These are phyloP conservation scores for Acephala macrosclerotiorum DNA, from an alignment of 2,329 filamentous ascomycete genomes.

Conservation along the genomic window DNA sequence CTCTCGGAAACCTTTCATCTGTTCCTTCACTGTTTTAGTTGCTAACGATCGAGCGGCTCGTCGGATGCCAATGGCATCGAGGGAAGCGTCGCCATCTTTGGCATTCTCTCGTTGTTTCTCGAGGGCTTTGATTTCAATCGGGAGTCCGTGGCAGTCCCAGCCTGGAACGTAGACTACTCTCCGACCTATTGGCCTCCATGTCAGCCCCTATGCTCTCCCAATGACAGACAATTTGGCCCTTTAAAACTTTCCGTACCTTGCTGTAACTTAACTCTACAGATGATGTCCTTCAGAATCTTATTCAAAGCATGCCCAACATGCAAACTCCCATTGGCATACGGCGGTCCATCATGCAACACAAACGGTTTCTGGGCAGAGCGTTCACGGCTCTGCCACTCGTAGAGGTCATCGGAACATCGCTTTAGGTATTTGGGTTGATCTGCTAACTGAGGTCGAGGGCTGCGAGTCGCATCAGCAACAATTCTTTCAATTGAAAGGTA, in stretches of 20 bases:
- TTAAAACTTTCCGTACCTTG: conserved; percentile 54
- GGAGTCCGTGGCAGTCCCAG: conserved; percentile 97
- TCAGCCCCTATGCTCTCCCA: background rate
- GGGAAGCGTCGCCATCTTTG: conserved; percentile 42
- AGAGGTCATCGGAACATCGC: conserved; percentile 86
- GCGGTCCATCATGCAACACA: conserved; percentile 91
- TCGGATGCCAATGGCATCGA: conserved; percentile 66
- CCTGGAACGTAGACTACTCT: conserved; percentile 85
- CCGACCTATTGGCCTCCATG: conserved; percentile 52
- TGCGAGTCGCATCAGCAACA: conserved; percentile 28
- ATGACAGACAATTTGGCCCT: background rate
- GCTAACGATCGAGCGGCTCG: conserved; percentile 71
- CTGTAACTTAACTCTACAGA: conserved; percentile 81
- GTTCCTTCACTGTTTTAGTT: conserved; percentile 70
- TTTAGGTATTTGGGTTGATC: conserved; percentile 67
- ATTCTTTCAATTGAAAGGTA: conserved; percentile 13
- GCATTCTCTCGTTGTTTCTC: conserved; percentile 38
- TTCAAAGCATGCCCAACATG: conserved; percentile 96
- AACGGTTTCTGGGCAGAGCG: conserved; percentile 60
- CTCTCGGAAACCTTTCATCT: conserved; percentile 76
- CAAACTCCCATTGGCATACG: conserved; percentile 91
- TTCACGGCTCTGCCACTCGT: conserved; percentile 76
- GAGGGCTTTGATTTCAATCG: conserved; percentile 95
- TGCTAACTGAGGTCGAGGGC: conserved; percentile 48
- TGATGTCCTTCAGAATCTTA: conserved; percentile 96